These are phyloP conservation scores for Wilcoxina mikolae DNA, from an alignment of 495 filamentous ascomycete species.

Conservation along the genomic window DNA sequence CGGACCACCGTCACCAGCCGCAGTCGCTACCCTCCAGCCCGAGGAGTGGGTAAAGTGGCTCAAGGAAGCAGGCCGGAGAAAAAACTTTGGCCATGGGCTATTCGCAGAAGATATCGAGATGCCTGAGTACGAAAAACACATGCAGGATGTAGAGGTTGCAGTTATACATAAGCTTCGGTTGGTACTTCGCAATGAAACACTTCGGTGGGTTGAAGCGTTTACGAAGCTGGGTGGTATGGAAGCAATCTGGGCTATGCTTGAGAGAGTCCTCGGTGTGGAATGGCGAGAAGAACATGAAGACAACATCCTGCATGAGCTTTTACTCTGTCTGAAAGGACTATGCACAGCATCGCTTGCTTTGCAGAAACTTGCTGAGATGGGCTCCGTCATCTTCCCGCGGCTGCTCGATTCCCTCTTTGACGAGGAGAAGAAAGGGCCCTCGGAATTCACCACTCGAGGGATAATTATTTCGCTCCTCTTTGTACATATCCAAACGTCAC, in stretches of 20 bases:
- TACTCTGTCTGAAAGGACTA: constrained; percentile 87
- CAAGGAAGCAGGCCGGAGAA: constrained; percentile 36
- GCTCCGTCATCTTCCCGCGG: constrained; percentile 68
- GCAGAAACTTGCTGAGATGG: constrained; percentile 63
- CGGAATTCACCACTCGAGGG: constrained; percentile 81
- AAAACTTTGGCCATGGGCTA: constrained; percentile 33
- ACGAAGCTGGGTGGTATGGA: constrained; percentile 80
- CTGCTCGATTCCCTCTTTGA: constrained; percentile 83
- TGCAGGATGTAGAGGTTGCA: constrained; percentile 69
- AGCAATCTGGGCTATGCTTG: constrained; percentile 70
- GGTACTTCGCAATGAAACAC: constrained; percentile 81
- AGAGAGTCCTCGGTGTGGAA: constrained; percentile 84
- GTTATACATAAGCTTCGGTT: constrained; percentile 85
- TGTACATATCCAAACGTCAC: constrained; percentile 44
- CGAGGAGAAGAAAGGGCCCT: constrained; percentile 90
- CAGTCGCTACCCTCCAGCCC: constrained; percentile 31
- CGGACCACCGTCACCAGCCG: constrained; percentile 31
- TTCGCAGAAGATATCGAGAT: constrained; percentile 21
- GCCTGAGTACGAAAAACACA: constrained; percentile 17
- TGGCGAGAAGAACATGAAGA: constrained; percentile 99
- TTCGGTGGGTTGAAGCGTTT: constrained; percentile 87
- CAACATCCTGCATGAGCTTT: constrained; percentile 72
- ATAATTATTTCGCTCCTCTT: constrained; percentile 78
- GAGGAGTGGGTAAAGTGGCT: constrained; percentile 28
- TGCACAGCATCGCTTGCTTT: constrained; percentile 80